Evolutionary conservation across 345 rosid genomes (phyloP), one percentile per base, ranked within the genome.

Genomic region (Aquilaria malaccensis): DNA sequence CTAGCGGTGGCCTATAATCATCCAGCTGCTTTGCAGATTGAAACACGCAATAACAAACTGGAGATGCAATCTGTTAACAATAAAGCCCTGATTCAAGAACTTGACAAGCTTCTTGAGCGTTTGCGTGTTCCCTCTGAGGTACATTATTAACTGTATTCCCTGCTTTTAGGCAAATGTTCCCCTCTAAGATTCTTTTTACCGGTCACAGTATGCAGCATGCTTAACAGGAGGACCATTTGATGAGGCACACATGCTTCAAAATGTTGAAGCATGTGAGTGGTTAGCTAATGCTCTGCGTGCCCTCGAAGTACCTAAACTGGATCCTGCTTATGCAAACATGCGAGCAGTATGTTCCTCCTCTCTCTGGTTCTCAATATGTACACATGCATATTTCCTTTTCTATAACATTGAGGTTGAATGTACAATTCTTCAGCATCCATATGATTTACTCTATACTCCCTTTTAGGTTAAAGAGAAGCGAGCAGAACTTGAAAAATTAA

Each of bases 201-300:
- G 70, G 70, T 73, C 88, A 67, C 65, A 94, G 99, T 75, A 91
- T 83, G 84, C 99, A 72, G 81, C 86, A 60, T 83, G 82, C 67
- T 72, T 94, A 52, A 82, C 95, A 30, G 93, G 91, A 55, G 96
- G 99, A 68, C 72, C 91, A 46, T 94, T 94, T 82, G 99, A 91
- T 61, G 99, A 94, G 72, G 88, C 83, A 53, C 85, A 66, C 68
- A 91, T 94, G 96, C 87, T 81, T 68, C 85, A 88, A 72, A 94
- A 91, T 69, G 80, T 91, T 58, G 99, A 91, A 74, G 97, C 96
- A 64, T 94, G 99, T 64, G 99, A 94, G 78, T 94, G 99, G 99
- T 77, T 94, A 70, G 84, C 95, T 68, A 80, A 79, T 81, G 91
- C 87, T 70, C 77, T 88, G 55, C 79, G 62, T 69, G 93, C 86